phyloP scores from a whole-genome alignment of 129 eudicot genomes.

The Daucus carota region DNA sequence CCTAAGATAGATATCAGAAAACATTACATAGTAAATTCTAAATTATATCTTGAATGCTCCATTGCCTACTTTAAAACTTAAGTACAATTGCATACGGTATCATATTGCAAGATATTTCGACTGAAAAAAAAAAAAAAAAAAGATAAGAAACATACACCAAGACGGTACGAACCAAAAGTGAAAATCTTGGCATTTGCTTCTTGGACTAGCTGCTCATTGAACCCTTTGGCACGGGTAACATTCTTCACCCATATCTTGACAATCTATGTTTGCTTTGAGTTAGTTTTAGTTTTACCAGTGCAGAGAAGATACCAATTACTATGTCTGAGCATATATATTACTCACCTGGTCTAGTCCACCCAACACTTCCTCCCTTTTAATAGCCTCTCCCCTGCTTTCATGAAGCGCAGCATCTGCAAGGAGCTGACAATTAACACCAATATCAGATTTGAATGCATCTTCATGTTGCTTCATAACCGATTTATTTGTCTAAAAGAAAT shows the following conservation, averaged over 20 bases:
- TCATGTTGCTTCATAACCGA: neutral
- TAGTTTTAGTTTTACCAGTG: neutral
- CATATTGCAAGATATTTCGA: neutral
- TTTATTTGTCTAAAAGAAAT: neutral
- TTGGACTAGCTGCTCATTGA: conserved; percentile 68
- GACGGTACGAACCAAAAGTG: conserved; percentile 93
- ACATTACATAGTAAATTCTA: neutral
- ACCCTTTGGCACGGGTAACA: conserved; percentile 69
- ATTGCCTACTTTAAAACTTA: neutral
- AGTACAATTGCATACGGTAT: neutral
- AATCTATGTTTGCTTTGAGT: conserved; percentile 33
- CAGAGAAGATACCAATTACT: neutral
- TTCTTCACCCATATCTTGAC: conserved; percentile 85
- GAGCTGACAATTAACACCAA: conserved; percentile 32
- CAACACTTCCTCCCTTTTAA: conserved; percentile 89
- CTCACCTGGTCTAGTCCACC: conserved; percentile 89
- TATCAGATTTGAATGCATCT: neutral
- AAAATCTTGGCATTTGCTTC: conserved; percentile 98
- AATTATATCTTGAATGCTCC: no score
- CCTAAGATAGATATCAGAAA: neutral
- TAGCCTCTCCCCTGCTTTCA: conserved; percentile 81
- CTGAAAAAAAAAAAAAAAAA: neutral
- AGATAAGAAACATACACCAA: conserved; percentile 54
- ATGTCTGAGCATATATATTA: neutral
- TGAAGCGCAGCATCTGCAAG: conserved; percentile 69